A percentile compares a stretch with the other conserved stretches of the same genome.
phyloP scores from a whole-genome alignment of 495 filamentous ascomycete species.

The Penicillium ochrochloron region DNA sequence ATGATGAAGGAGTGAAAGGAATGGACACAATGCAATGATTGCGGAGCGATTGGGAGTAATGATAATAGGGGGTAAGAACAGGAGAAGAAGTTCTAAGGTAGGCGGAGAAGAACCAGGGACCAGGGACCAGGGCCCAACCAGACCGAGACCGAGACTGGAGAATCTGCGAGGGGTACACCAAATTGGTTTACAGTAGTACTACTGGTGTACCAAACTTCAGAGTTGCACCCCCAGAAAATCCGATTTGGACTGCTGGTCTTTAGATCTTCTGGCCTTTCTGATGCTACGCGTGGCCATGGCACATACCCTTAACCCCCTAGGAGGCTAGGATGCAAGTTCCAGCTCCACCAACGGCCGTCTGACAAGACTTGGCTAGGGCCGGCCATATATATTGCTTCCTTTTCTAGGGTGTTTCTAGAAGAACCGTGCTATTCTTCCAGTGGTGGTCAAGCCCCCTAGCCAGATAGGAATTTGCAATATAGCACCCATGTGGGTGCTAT shows the following conservation, averaged over 20 bases:
- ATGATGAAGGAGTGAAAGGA: slow-evolving; percentile 43
- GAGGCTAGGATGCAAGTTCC: neutral
- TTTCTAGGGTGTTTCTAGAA: slow-evolving; percentile 11
- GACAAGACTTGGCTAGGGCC: neutral
- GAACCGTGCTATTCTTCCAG: neutral
- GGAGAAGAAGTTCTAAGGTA: neutral
- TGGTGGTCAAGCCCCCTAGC: neutral
- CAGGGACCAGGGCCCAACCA: slow-evolving; percentile 8
- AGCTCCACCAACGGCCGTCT: slow-evolving; percentile 1
- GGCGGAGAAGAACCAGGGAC: slow-evolving; percentile 21
- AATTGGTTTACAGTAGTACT: too few relatives aligned
- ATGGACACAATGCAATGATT: slow-evolving; percentile 28
- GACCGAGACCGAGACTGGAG: slow-evolving; percentile 3
- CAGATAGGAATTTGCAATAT: neutral
- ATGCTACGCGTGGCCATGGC: slow-evolving; percentile 1
- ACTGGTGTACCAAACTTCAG: slow-evolving; percentile 7
- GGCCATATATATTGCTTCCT: too few relatives aligned
- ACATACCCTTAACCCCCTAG: neutral
- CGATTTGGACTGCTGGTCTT: neutral
- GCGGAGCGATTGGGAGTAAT: slow-evolving; percentile 11
- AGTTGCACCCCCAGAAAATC: slow-evolving; percentile 15
- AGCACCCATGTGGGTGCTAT: neutral
- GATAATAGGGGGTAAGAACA: neutral
- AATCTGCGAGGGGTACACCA: slow-evolving; percentile 24
- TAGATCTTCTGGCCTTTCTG: neutral